Evolutionary conservation across 2,329 filamentous ascomycete genomes (phyloP).

Genomic region (Cladophialophora yegresii): DNA sequence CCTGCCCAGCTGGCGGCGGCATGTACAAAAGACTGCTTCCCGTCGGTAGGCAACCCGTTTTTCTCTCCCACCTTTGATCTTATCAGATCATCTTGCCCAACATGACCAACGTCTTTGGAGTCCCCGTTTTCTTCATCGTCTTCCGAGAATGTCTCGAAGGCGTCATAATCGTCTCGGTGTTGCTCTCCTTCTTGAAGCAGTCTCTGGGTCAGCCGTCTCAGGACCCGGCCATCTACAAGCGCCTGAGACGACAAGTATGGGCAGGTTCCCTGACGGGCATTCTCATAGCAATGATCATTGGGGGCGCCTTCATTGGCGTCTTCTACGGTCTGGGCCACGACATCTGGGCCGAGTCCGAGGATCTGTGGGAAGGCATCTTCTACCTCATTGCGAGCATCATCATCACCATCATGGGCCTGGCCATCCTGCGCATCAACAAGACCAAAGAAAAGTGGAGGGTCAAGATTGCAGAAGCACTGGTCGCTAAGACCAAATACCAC

Average conservation of each 20-base stretch:
- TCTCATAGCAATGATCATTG: constrained; percentile 65
- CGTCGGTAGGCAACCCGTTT: neutral
- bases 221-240: constrained; percentile 66
- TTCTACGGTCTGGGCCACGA: constrained; percentile 71
- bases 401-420: constrained; percentile 78
- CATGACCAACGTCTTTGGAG: constrained; percentile 71
- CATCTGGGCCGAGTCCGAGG: constrained; percentile 67
- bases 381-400: constrained; percentile 73
- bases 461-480: constrained; percentile 72
- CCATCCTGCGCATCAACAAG: constrained; percentile 77
- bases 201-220: constrained; percentile 64
- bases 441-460: constrained; percentile 82
- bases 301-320: constrained; percentile 67
- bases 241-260: constrained; percentile 71
- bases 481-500: constrained; percentile 53
- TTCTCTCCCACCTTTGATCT: neutral
- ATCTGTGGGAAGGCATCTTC: constrained; percentile 81
- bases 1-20: neutral
- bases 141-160: constrained; percentile 84
- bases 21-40: neutral
- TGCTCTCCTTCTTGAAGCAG: constrained; percentile 82
- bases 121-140: constrained; percentile 86
- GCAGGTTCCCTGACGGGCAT: constrained; percentile 65
- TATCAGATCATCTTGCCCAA: constrained; percentile 41
- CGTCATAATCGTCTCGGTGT: constrained; percentile 80